Base-by-base conservation (phyloP, 2,329 filamentous ascomycete genomes). In the Fusarium keratoplasticum region DNA sequence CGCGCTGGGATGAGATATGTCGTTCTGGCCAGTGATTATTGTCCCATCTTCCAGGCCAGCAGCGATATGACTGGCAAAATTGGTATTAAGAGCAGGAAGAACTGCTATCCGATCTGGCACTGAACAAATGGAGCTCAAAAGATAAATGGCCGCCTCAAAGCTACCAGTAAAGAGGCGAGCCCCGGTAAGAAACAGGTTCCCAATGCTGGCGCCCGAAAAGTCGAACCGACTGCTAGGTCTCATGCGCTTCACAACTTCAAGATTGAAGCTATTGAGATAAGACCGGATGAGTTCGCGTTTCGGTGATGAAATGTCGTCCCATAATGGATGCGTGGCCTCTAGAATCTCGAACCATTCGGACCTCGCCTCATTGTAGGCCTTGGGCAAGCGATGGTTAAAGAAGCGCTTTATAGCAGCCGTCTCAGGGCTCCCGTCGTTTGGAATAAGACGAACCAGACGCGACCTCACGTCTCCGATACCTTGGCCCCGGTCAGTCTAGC, bases 61-160 rank as follows among this genome's bases (percentile, higher is more conserved):
- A 7, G 93, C 95, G 75, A 98, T 98, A 82, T 98, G 96, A 78
- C 97, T 94, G 0, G 94, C 94, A 85, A 98, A 98, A 82, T 98
- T 98, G 72, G 93, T 95, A 85, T 98, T 97, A 76, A 98, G 94
- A 5, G 94, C 95, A 0, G 96, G 96, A 18, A 98, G 90, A 1
- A 98, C 95, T 0, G 91, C 89, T 7, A 96, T 91, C 61, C 91
- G 88, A 13, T 90, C 88, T 0, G 95, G 93, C 1, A 98, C 93
- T n/a, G 90, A 91, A 79, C 95, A 97, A 73, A 98, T 94, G 76
- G 92, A 93, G 60, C 93, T 93, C 6, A 98, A 88, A 3, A 98
- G 89, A 80, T 98, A 98, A 71, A 98, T 96, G 47, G 95, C 94
- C 8, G 93, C 94, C 82, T 98, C 96, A 74, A 98, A 96, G 67